Conservation (phyloP, 805 yeast species). For the Candida pseudoglaebosa region DNA sequence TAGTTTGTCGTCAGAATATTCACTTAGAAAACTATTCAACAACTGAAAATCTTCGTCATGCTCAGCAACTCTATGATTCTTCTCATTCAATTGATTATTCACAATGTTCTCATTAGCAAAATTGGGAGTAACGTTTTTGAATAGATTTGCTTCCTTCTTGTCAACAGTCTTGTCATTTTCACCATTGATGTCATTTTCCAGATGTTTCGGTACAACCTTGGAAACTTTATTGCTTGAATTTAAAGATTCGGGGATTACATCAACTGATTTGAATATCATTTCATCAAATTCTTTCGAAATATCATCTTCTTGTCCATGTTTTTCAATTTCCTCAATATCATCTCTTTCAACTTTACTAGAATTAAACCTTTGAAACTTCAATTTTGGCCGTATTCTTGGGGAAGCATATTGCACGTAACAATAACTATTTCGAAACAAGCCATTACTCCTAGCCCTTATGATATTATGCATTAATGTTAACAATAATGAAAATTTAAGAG, state of each 20-base stretch:
- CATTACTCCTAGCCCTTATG: neutral
- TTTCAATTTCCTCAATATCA: neutral
- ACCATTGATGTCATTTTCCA: no score
- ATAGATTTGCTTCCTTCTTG: no score
- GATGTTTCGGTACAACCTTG: no score
- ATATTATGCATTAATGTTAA: neutral
- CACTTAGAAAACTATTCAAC: constrained; percentile 1
- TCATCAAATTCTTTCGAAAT: neutral
- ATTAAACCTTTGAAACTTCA: neutral
- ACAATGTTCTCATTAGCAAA: no score
- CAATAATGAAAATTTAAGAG: neutral
- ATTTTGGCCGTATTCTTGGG: neutral
- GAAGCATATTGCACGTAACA: neutral
- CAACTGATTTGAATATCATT: no score
- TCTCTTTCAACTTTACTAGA: neutral
- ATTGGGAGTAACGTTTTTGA: no score
- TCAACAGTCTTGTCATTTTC: no score
- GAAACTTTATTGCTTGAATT: no score
- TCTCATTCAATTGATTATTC: no score
- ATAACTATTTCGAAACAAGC: neutral
- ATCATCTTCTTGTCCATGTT: neutral
- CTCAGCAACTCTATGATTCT: no score
- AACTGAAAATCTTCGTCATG: constrained; percentile 1
- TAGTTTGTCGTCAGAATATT: neutral
- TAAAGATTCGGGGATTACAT: no score